Conservation (phyloP, 1,139 yeast genomes). For the Torulaspora globosa region DNA sequence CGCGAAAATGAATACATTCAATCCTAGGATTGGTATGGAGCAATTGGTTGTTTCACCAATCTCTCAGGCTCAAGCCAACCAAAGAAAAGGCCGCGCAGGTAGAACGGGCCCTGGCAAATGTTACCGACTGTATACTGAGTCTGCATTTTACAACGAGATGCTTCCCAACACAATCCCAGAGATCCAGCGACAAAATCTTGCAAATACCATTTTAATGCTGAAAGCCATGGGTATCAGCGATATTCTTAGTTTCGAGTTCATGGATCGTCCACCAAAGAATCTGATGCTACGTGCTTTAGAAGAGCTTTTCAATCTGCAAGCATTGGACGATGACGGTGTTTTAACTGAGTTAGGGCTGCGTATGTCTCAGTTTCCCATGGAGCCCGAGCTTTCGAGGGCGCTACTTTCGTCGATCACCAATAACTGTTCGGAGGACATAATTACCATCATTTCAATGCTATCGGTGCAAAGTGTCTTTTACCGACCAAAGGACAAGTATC, state of each 20-base stretch:
- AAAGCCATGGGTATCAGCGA: conserved; percentile 95
- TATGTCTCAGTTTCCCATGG: conserved; percentile 96
- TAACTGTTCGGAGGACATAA: conserved; percentile 76
- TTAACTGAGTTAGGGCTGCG: conserved; percentile 70
- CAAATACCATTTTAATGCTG: conserved; percentile 80
- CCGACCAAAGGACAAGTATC: conserved; percentile 76
- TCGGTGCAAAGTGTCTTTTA: conserved; percentile 82
- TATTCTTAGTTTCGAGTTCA: conserved; percentile 73
- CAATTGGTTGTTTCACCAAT: conserved; percentile 80
- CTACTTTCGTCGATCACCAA: conserved; percentile 69
- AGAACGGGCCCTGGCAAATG: conserved; percentile 96
- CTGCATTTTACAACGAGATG: conserved; percentile 86
- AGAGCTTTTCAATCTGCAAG: conserved; percentile 76
- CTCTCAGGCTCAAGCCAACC: conserved; percentile 92
- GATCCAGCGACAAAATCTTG: conserved; percentile 83
- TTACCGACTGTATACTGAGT: conserved; percentile 79
- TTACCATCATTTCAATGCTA: conserved; percentile 86
- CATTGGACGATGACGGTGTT: conserved; percentile 69
- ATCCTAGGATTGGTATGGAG: conserved; percentile 86
- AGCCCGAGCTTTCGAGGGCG: conserved; percentile 83
- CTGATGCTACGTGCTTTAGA: conserved; percentile 76
- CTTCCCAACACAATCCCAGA: conserved; percentile 82
- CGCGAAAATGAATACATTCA: conserved; percentile 80
- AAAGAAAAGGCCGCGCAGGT: conserved; percentile 96
- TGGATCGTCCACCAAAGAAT: conserved; percentile 88